These are phyloP conservation scores for Laburnicola sp. DNA, from an alignment of 2,329 filamentous ascomycete genomes.

Conservation along the genomic window DNA sequence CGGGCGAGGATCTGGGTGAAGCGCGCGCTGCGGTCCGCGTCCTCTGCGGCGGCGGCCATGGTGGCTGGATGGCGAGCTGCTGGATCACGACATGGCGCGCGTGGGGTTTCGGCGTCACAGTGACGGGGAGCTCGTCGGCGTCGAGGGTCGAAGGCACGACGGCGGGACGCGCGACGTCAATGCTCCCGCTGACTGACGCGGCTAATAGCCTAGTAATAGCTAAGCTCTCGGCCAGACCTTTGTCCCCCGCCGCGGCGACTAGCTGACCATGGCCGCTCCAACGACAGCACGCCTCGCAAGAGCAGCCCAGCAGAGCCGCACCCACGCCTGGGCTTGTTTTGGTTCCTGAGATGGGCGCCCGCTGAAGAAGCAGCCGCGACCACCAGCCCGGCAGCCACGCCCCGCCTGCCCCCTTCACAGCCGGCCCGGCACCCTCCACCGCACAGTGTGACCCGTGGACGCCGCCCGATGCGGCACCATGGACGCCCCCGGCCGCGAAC, in stretches of 20 bases:
- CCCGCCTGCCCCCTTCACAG: not conserved
- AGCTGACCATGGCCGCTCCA: not conserved
- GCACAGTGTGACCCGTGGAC: not conserved
- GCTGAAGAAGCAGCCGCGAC: no score
- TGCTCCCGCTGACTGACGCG: no score
- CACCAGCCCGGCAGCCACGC: not conserved
- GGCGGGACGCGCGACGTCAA: no score
- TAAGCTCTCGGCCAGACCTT: not conserved
- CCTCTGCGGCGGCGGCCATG: slow-evolving; percentile 21
- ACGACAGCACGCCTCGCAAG: slow-evolving; percentile 10
- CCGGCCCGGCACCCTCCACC: not conserved
- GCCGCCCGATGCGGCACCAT: slow-evolving; percentile 37
- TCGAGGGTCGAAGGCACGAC: not conserved
- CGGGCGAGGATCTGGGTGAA: slow-evolving; percentile 41
- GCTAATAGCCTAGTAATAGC: no score
- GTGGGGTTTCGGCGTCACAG: not conserved
- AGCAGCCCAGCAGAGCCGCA: not conserved
- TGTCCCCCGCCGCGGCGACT: not conserved
- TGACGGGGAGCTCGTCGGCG: not conserved
- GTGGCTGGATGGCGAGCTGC: slow-evolving; percentile 15
- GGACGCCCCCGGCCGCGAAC: slow-evolving; percentile 41
- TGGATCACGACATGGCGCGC: slow-evolving; percentile 15
- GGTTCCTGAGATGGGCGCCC: no score
- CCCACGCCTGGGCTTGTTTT: no score
- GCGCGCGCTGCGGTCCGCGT: slow-evolving; percentile 24